Evolutionary conservation across 371 early-diverging fungal species (phyloP).

Genomic region (Actinomortierella wolfii): DNA sequence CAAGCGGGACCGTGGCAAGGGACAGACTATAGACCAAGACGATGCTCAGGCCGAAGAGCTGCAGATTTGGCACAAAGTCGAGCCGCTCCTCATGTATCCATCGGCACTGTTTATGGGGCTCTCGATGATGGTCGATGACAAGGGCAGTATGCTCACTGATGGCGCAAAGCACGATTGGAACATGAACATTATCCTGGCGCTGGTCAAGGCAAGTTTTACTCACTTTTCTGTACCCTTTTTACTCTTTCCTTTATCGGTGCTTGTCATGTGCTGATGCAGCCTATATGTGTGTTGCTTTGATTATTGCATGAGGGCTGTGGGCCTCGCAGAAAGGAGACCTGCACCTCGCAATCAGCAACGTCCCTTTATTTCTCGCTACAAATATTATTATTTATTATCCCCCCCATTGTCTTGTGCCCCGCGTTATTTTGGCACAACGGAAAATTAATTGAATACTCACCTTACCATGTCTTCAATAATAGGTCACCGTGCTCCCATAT

Average conservation of each 20-base stretch:
- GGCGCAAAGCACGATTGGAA: conserved; percentile 33
- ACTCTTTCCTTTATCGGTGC: too few species aligned
- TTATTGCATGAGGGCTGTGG: too few species aligned
- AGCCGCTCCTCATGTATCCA: conserved; percentile 28
- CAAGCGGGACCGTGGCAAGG: conserved; percentile 32
- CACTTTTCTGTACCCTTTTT: too few species aligned
- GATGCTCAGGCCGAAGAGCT: conserved; percentile 26
- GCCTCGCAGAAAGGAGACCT: too few species aligned
- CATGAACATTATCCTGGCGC: conserved; percentile 45
- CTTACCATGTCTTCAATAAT: neutral
- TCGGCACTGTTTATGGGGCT: conserved; percentile 45
- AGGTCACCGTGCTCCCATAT: conserved; percentile 44
- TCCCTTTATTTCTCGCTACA: too few species aligned
- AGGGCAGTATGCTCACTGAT: conserved; percentile 24
- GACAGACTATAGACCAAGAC: conserved; percentile 15
- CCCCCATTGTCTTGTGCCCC: too few species aligned
- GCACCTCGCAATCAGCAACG: too few species aligned
- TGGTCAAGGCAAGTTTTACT: conserved; percentile 30
- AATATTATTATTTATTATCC: too few species aligned
- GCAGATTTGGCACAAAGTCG: conserved; percentile 36
- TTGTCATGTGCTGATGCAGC: too few species aligned
- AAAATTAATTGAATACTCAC: too few species aligned
- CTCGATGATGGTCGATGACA: conserved; percentile 43
- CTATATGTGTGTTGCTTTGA: too few species aligned
- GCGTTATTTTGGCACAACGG: too few species aligned